These are phyloP conservation scores for Didymella keratinophila DNA, from an alignment of 2,329 filamentous ascomycete genomes.

Conservation along the genomic window DNA sequence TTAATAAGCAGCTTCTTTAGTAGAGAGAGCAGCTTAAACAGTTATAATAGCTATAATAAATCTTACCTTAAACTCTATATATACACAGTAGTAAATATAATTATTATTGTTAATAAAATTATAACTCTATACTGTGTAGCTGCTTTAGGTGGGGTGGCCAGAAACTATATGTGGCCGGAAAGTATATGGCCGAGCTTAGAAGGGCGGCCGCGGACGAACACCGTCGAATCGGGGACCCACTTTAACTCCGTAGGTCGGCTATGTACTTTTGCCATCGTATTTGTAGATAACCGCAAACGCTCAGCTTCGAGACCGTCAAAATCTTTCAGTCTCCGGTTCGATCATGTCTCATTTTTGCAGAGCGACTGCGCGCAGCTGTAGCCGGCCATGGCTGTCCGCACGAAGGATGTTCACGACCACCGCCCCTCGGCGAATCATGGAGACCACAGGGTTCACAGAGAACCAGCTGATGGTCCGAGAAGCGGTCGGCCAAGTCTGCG, in stretches of 20 bases:
- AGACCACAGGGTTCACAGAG: conserved; percentile 74
- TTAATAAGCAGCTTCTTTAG: no score
- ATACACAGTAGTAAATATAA: no score
- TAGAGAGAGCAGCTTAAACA: no score
- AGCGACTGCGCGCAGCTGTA: conserved; percentile 3
- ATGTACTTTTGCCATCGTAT: conserved; percentile 9
- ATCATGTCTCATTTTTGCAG: conserved; percentile 7
- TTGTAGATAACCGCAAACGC: conserved; percentile 1
- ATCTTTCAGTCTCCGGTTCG: neutral
- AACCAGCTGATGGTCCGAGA: conserved; percentile 77
- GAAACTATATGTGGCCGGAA: no score
- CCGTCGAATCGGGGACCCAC: conserved; percentile 15
- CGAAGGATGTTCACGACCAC: conserved; percentile 43
- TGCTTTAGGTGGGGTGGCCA: no score
- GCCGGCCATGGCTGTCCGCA: conserved; percentile 10
- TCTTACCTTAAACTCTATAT: no score
- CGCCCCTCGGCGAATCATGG: conserved; percentile 65
- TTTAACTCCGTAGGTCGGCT: conserved; percentile 13
- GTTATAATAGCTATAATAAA: no score
- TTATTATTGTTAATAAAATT: no score
- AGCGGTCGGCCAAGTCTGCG: conserved; percentile 72
- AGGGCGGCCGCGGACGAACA: neutral
- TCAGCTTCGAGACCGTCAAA: neutral
- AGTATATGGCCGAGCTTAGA: no score
- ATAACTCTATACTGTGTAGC: no score